Evolutionary conservation across 306 rosid genomes (phyloP), one percentile per base, ranked within the genome.

Genomic region (Quercus rubra): DNA sequence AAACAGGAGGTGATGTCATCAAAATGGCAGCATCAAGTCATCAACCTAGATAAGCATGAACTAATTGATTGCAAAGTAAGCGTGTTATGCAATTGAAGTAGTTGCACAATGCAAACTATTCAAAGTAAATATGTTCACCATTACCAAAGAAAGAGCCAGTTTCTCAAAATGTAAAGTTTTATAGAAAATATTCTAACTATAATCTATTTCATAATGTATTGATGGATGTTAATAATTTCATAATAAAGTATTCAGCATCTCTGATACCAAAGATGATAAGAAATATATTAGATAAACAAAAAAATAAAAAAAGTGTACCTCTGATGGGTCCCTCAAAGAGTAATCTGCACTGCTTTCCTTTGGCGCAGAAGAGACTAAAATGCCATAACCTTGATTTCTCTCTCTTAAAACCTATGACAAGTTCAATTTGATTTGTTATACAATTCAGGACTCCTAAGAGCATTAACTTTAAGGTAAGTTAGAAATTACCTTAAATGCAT

Each of bases 241-340:
- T 49, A 10, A 49, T 12, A 49, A 58, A 19, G 25, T 19, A 58
- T 58, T 23, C 11, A 59, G 66, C 66, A 59, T 59, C 11, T 59
- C 11, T 8, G 23, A 25, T n/a, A 7, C 25, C 25, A n/a, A 59
- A 59, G 12, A 59, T 6, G 55, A 49, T 30, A 54, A 5, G 19
- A 70, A 66, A 28, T 75, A 13, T 12, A 69, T 19, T 33, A 18
- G 70, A 74, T 15, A 7, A 76, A 70, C 66, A 69, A n/a, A 43
- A n/a, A 35, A 28, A 52, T 63, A n/a, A 35, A n/a, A 35, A 28
- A 52, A 3, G 31, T 64, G 73, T 90, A 95, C 99, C 97, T 96
- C 99, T 1, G 88, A 86, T 33, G 99, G 97, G 55, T 96, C 97
- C 58, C 90, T 87, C 46, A 96, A 91, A 77, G 99, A 96, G 90